Conservation (phyloP, 2,329 filamentous ascomycete genomes). For the Chaetomium sp. region DNA sequence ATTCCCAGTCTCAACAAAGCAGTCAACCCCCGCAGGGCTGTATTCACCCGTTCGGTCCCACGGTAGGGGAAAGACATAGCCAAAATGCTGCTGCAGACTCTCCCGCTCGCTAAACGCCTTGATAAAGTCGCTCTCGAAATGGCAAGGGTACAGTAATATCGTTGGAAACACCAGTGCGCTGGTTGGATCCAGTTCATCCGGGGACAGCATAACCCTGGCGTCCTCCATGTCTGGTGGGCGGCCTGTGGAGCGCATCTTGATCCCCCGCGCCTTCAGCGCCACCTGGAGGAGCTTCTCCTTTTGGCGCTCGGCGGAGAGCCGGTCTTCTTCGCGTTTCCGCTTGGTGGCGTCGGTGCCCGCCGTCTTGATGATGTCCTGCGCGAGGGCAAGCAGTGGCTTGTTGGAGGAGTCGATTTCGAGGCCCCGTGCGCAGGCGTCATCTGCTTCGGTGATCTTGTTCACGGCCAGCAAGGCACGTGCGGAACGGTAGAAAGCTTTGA, state of each 20-base stretch:
- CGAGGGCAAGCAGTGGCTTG: constrained; percentile 55
- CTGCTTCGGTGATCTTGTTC: constrained; percentile 71
- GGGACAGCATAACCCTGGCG: constrained; percentile 61
- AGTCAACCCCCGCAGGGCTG: constrained; percentile 61
- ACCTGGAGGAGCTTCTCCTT: constrained; percentile 57
- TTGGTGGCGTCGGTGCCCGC: constrained; percentile 47
- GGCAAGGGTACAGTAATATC: constrained; percentile 76
- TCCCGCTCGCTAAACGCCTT: constrained; percentile 79
- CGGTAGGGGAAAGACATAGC: constrained; percentile 78
- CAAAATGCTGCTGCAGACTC: constrained; percentile 67
- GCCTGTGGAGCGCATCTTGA: constrained; percentile 59
- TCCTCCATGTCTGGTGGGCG: constrained; percentile 85
- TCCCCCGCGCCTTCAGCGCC: constrained; percentile 62
- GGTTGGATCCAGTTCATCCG: constrained; percentile 65
- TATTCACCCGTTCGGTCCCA: constrained; percentile 75
- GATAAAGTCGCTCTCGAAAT: constrained; percentile 82
- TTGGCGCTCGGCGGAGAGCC: constrained; percentile 46
- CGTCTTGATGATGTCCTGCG: constrained; percentile 56
- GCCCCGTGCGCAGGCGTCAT: constrained; percentile 69
- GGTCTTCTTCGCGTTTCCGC: constrained; percentile 49
- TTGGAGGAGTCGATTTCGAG: constrained; percentile 67
- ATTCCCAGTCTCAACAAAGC: constrained; percentile 75
- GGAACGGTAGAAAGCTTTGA: constrained; percentile 89
- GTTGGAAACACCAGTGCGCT: constrained; percentile 70
- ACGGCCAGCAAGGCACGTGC: constrained; percentile 71